Base-by-base conservation (phyloP, 139 green algal species). In the Gonium pectorale region DNA sequence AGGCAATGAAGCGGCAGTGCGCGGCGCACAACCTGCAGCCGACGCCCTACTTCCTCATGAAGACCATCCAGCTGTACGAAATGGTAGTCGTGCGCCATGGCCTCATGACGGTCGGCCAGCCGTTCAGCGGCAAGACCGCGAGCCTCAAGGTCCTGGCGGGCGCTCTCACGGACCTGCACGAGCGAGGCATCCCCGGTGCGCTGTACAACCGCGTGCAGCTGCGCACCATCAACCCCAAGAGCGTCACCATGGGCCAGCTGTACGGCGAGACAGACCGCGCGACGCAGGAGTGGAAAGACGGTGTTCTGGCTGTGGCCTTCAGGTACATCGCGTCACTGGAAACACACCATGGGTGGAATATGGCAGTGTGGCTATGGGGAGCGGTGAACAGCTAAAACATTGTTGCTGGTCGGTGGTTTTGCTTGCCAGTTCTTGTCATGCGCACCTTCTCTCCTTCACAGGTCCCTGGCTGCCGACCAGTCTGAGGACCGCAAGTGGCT, bases 61-160 rank as follows among this genome's bases (percentile, higher is more conserved):
- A 96, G 88, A 91, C 86, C 15, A 95, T 93, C 37, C 93, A 97
- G 89, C 91, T 97, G 60, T 97, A 96, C 86, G 95, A 97, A 88
- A 97, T 97, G 95, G 92, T 97, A 40, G 90, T 95, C 19, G 94
- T 97, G 62, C 91, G 94, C 2, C 93, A 96, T 86, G 94, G 94
- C 17, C 88, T 97, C 35, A 97, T 97, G 94, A 86, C 95, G 2
- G 94, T 97, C 44, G 94, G 94, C 2, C 89, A 91, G 85, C 91
- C 94, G 8, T 94, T 95, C 80, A 87, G 68, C 44, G 93, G 90
- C 67, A 96, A 96, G 90, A 91, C 86, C 26, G 80, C 51, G 43
- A 79, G 38, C 24, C 87, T 93, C n/a, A 87, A 88, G 33, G 82
- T 93, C 60, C 89, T 96, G 74, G 92, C 92, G 27, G 92, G 88